These are phyloP conservation scores for Arthrobotrys sphaeroides DNA, from an alignment of 2,329 filamentous ascomycete genomes.

Conservation along the genomic window DNA sequence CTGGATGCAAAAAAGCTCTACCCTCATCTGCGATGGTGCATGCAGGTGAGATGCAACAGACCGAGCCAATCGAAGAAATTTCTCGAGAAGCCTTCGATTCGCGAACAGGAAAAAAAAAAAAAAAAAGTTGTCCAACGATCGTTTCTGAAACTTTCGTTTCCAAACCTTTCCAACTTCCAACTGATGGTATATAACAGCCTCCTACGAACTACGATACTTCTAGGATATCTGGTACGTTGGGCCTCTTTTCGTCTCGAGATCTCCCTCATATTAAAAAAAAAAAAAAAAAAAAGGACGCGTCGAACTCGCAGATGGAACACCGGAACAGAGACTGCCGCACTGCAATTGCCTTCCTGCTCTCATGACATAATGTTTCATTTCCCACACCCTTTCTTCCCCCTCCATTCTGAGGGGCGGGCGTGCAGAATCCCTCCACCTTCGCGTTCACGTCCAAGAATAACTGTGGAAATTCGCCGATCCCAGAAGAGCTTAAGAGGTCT, in stretches of 20 bases:
- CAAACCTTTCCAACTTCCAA: slow-evolving; percentile 16
- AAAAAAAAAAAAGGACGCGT: slow-evolving; percentile 30
- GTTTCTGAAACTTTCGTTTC: slow-evolving; percentile 47
- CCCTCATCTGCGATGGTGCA: slow-evolving; percentile 35
- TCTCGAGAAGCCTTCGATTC: slow-evolving; percentile 28
- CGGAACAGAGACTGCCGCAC: slow-evolving; percentile 24
- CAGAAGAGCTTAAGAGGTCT: neutral
- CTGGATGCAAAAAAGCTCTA: neutral
- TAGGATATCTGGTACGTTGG: neutral
- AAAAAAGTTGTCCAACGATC: slow-evolving; percentile 17
- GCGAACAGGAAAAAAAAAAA: too few relatives aligned
- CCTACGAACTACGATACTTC: neutral
- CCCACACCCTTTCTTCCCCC: slow-evolving; percentile 9
- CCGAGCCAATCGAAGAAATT: slow-evolving; percentile 43
- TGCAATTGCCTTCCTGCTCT: slow-evolving; percentile 19
- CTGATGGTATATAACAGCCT: slow-evolving; percentile 8
- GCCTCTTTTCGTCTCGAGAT: neutral
- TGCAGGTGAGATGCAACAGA: slow-evolving; percentile 20
- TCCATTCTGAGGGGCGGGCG: neutral
- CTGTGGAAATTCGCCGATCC: slow-evolving; percentile 5
- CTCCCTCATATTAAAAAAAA: too few relatives aligned
- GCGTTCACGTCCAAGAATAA: neutral
- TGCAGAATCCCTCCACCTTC: slow-evolving; percentile 1
- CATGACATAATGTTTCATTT: slow-evolving; percentile 55
- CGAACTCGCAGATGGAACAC: neutral